Evolutionary conservation across 1,139 yeast genomes (phyloP).

Genomic region (Kodamaea sp.): DNA sequence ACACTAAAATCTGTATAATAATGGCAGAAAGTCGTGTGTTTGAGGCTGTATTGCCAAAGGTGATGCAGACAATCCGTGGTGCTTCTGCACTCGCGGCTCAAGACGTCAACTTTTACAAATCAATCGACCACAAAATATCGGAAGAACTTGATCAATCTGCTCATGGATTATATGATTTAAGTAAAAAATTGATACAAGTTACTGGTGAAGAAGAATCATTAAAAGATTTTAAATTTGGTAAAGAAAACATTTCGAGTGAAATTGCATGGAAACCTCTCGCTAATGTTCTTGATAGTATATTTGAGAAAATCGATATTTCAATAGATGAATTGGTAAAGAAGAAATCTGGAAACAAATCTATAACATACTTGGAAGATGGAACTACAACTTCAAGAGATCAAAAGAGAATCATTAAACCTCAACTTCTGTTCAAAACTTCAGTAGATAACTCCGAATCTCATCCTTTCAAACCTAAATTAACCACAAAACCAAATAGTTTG

Average conservation of each 20-base stretch:
- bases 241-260: constrained; percentile 30
- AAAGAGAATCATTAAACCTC: constrained; percentile 66
- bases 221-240: constrained; percentile 28
- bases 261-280: constrained; percentile 61
- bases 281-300: constrained; percentile 61
- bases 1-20: not conserved
- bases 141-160: constrained; percentile 42
- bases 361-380: constrained; percentile 50
- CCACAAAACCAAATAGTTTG: constrained; percentile 67
- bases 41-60: constrained; percentile 34
- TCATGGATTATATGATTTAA: constrained; percentile 43
- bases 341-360: constrained; percentile 1
- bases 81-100: constrained; percentile 73
- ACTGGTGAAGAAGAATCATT: constrained; percentile 28
- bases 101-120: constrained; percentile 71
- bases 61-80: constrained; percentile 59
- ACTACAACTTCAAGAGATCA: constrained; percentile 11
- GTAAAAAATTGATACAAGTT: constrained; percentile 47
- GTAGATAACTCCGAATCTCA: constrained; percentile 65
- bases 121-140: constrained; percentile 56
- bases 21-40: constrained; percentile 10
- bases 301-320: constrained; percentile 61
- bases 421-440: constrained; percentile 50
- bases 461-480: constrained; percentile 76
- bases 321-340: constrained; percentile 41